Conservation (phyloP, 2,329 filamentous ascomycete genomes). For the Canariomyces notabilis region DNA sequence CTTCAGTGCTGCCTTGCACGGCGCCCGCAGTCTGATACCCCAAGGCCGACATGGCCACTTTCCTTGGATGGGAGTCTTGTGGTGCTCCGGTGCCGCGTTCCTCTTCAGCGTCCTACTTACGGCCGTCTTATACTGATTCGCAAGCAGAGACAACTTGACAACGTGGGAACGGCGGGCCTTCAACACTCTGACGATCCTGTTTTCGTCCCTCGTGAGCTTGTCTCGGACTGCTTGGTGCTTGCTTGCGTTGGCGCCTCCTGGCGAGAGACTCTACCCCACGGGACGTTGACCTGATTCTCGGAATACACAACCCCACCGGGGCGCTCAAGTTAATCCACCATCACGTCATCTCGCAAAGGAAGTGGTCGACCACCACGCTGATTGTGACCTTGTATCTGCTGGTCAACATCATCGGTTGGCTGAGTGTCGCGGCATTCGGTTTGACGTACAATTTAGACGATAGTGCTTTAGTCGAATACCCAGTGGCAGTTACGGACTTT, state of each 20-base stretch:
- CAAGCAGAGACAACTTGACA: neutral
- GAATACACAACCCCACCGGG: neutral
- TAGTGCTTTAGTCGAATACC: neutral
- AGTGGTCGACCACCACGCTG: slow-evolving; percentile 1
- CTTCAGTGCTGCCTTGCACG: no score
- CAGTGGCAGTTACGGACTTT: slow-evolving; percentile 3
- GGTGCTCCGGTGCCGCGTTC: neutral
- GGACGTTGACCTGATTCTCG: slow-evolving; percentile 7
- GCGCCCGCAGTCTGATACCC: no score
- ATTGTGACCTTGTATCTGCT: slow-evolving; percentile 4
- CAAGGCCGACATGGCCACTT: neutral
- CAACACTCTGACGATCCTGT: slow-evolving; percentile 10
- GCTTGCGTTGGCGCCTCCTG: slow-evolving; percentile 8
- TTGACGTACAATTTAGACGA: slow-evolving; percentile 8
- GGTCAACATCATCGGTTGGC: neutral
- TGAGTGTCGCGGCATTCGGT: slow-evolving; percentile 8
- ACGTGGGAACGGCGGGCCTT: neutral
- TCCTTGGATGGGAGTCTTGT: slow-evolving; percentile 1
- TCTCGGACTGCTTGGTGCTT: slow-evolving; percentile 6
- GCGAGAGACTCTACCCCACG: neutral
- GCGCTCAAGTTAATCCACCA: slow-evolving; percentile 1
- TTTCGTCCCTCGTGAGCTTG: slow-evolving; percentile 12
- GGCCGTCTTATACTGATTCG: neutral
- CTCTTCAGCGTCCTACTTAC: neutral
- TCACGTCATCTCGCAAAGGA: neutral